Evolutionary conservation across 345 rosid genomes (phyloP), one percentile per base, ranked within the genome.

Genomic region (Eucalyptus cladocalyx): DNA sequence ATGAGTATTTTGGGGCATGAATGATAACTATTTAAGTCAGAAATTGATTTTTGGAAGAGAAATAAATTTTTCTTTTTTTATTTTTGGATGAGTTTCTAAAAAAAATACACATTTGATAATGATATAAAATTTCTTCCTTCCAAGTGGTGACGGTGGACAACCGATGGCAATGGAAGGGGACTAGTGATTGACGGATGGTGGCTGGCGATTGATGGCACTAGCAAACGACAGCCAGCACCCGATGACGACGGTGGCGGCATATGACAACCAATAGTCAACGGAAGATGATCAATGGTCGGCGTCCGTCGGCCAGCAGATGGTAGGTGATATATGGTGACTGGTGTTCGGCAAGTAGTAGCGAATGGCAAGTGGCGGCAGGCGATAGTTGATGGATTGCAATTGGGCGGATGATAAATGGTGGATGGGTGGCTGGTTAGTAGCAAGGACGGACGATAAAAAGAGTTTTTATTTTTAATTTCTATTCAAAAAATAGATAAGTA

Each of bases 191-290:
- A 50, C 8, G 8, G 21, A 17, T 50, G 54, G 21, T 0, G 54
- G 19, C 2, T 50, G 7, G 54, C 1, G 0, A 17, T 51, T 51
- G 54, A 51, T 0, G 2, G 9, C 9, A 0, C 0, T 0, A 51
- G 9, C 54, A 2, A 3, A 51, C 1, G 8, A 0, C 1, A 51
- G 4, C 1, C 0, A 0, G 1, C 54, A 3, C 54, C 2, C 4
- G 0, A 51, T 17, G 54, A 51, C 1, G 8, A 51, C 0, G 8
- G 4, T 51, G 21, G 54, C 1, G 1, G 9, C 21, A 0, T 0
- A 6, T 51, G 21, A 51, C 54, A 51, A 51, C 54, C 4, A 17
- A 51, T 2, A 51, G 2, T 6, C 4, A 4, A 51, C 1, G 4
- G 9, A 17, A 51, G 54, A 51, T 51, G 54, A 51, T 51, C 21